Percentiles rank a stretch among this genome's conserved stretches.
These are phyloP conservation scores for Backusella tarrabulga DNA, from an alignment of 192 early-diverging fungal species.

Conservation along the genomic window DNA sequence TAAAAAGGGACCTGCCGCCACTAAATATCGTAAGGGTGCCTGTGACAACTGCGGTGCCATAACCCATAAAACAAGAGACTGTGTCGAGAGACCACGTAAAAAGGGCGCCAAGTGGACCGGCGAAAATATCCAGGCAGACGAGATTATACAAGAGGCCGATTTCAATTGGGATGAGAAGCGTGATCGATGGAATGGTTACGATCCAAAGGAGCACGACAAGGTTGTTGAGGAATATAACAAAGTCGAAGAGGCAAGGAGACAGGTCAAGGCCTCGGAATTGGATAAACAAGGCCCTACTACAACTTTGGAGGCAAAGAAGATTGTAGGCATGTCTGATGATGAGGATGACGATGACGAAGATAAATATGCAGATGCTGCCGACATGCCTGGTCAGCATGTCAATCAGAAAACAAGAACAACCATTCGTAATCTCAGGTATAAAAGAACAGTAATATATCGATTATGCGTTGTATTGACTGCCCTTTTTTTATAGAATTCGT, in stretches of 20 bases:
- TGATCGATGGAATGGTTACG: conserved; percentile 98
- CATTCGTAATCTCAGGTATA: conserved; percentile 88
- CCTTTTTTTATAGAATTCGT: conserved; percentile 66
- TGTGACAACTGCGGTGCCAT: conserved; percentile 98
- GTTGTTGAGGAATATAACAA: conserved; percentile 89
- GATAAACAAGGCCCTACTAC: conserved; percentile 63
- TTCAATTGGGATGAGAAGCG: conserved; percentile 94
- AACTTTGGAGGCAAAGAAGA: conserved; percentile 49
- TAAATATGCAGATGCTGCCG: conserved; percentile 83
- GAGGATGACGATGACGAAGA: conserved; percentile 90
- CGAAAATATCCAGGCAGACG: conserved; percentile 81
- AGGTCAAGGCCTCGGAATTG: conserved; percentile 71
- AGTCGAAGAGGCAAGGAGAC: conserved; percentile 83
- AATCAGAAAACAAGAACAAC: conserved; percentile 91
- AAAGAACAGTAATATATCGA: neutral
- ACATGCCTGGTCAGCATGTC: conserved; percentile 82
- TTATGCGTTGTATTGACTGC: neutral
- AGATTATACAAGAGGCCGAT: conserved; percentile 71
- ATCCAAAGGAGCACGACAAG: conserved; percentile 79
- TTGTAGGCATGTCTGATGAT: conserved; percentile 55
- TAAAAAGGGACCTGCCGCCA: conserved; percentile 69
- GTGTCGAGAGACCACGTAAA: conserved; percentile 89
- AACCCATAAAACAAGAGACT: conserved; percentile 92
- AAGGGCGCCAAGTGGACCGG: conserved; percentile 89
- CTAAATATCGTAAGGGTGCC: conserved; percentile 92